Base-by-base conservation (phyloP, 768 basidiomycete species). In the Mycena pura region DNA sequence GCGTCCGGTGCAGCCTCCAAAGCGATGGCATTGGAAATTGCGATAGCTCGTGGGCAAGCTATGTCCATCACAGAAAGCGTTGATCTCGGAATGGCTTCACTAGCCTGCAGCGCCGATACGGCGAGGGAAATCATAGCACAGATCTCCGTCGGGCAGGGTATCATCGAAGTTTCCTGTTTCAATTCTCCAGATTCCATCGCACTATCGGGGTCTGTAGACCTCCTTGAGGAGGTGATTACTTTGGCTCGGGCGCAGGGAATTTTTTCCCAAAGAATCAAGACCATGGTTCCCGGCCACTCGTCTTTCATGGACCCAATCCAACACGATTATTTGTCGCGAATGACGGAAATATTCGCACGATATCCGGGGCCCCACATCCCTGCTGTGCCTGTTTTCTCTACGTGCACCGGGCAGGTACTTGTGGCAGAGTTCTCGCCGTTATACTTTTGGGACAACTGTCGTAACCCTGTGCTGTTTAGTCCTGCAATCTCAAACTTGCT, bases 1-100 rank as follows among this genome's bases (percentile, higher is more conserved):
- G 72, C 76, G 0, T 74, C 72, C 6, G 75, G 76, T 19, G 72
- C 76, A 1, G 69, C 48, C 1, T 53, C 70, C 2, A 69, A 71
- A 28, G 67, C 58, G 3, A 59, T 74, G 64, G 76, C 72, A 0
- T 10, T 77, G 29, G 72, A 76, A 47, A 49, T 77, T n/a, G 70
- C 76, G 0, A 70, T 77, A 24, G 71, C 70, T 2, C 70, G 76
- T 10, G 73, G 73, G 45, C 15, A 60, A 36, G 71, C 74, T 11
- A 67, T 76, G 64, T 49, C 70, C 1, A 45, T 52, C 1, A 49
- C 73, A 28, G 56, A 55, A 3, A 27, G 48, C 21, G 9, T 1
- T 5, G 62, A 65, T 2, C 74, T 72, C 3, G 52, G 52, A 3
- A 77, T 77, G 76, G 76, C 73, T 5, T 72, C 72, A 0, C 39